A percentile compares a stretch with the other conserved stretches of the same genome.
Conservation (phyloP, 2,329 filamentous ascomycete genomes). For the Tolypocladium tundrense region DNA sequence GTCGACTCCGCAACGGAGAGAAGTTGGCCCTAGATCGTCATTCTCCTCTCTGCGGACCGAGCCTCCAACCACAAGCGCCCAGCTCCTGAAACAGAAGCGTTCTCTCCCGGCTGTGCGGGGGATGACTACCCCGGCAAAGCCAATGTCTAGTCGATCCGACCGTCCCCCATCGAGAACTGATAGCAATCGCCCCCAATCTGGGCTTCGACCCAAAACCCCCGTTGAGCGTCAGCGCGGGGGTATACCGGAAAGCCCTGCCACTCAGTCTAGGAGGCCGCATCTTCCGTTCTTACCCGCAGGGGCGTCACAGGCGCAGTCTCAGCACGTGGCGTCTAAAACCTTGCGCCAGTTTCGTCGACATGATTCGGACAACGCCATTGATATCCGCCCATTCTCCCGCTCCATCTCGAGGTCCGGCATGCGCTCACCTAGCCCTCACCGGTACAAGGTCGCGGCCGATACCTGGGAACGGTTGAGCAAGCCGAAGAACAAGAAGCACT, state of each 20-base stretch:
- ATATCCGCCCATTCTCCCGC: slow-evolving; percentile 47
- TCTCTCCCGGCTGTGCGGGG: slow-evolving; percentile 51
- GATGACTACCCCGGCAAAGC: slow-evolving; percentile 40
- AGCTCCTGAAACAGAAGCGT: slow-evolving; percentile 54
- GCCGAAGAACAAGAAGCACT: slow-evolving; percentile 48
- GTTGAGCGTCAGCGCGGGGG: slow-evolving; percentile 47
- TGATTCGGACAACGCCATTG: slow-evolving; percentile 63
- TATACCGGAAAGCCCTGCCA: slow-evolving; percentile 37
- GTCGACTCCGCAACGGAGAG: slow-evolving; percentile 50
- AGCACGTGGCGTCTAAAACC: slow-evolving; percentile 65
- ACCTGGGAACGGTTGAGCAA: slow-evolving; percentile 60
- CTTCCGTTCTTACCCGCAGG: slow-evolving; percentile 74
- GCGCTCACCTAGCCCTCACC: slow-evolving; percentile 51
- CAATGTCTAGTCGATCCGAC: slow-evolving; percentile 36
- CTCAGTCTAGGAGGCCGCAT: slow-evolving; percentile 47
- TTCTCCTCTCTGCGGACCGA: slow-evolving; percentile 44
- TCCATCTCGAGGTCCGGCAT: slow-evolving; percentile 47
- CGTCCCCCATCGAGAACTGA: slow-evolving; percentile 52
- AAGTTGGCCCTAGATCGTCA: slow-evolving; percentile 46
- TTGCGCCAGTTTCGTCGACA: slow-evolving; percentile 66
- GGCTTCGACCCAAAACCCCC: slow-evolving; percentile 59
- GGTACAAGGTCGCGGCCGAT: slow-evolving; percentile 34
- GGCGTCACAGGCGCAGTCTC: slow-evolving; percentile 60
- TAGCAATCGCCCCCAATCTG: slow-evolving; percentile 36
- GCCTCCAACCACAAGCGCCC: slow-evolving; percentile 54